Evolutionary conservation across 2,329 filamentous ascomycete genomes (phyloP).

Genomic region (Coniochaeta sp.): DNA sequence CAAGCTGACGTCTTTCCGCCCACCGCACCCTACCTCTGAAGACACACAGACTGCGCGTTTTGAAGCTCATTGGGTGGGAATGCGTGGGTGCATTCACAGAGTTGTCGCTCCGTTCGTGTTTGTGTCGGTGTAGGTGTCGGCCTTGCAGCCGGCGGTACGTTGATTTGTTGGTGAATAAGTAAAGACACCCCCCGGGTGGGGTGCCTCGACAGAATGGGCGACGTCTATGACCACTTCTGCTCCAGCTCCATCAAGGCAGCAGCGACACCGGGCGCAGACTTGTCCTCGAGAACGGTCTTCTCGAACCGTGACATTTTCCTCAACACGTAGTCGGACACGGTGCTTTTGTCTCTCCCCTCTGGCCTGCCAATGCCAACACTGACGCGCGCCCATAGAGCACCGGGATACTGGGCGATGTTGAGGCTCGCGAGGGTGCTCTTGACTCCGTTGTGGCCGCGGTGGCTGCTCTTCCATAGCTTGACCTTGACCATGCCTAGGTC

Average conservation of each 20-base stretch:
- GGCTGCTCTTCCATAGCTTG: conserved; percentile 55
- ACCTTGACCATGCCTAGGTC: conserved; percentile 61
- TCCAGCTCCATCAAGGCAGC: conserved; percentile 41
- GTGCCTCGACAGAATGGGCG: too few species aligned
- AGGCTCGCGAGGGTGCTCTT: conserved; percentile 56
- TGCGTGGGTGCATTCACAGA: too few species aligned
- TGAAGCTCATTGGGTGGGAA: too few species aligned
- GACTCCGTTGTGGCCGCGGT: conserved; percentile 68
- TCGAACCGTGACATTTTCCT: conserved; percentile 53
- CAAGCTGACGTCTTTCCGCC: too few species aligned
- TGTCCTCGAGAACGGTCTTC: conserved; percentile 40
- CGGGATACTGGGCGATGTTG: conserved; percentile 30
- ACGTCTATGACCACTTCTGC: conserved; percentile 23
- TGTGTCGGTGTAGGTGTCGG: too few species aligned
- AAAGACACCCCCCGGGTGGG: too few species aligned
- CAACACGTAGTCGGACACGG: conserved; percentile 74
- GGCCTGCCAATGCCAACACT: conserved; percentile 87
- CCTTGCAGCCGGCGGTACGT: too few species aligned
- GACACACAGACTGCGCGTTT: too few species aligned
- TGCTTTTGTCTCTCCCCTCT: conserved; percentile 53
- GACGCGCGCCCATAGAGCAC: conserved; percentile 49
- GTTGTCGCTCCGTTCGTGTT: too few species aligned
- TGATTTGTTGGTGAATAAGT: too few species aligned
- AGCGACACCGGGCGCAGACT: conserved; percentile 45
- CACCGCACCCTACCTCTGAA: too few species aligned